Evolutionary conservation across 768 basidiomycete species (phyloP).

Genomic region (Lyophyllum decastes): DNA sequence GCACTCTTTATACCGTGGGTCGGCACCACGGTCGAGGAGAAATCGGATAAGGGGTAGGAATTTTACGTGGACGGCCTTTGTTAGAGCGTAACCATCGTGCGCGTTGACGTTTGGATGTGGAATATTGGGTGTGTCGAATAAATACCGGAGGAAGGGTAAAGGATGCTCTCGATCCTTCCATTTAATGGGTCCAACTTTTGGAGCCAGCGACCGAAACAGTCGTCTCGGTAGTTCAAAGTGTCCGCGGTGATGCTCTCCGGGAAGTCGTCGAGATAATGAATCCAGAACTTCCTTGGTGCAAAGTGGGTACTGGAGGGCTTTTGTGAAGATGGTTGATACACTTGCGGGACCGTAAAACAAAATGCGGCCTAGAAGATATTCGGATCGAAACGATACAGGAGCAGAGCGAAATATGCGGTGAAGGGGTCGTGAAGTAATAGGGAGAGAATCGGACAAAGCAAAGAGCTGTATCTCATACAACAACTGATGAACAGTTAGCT

Average conservation of each 20-base stretch:
- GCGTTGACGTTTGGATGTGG: slow-evolving; percentile 57
- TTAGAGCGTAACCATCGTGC: slow-evolving; percentile 80
- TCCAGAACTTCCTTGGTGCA: slow-evolving; percentile 58
- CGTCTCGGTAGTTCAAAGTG: slow-evolving; percentile 61
- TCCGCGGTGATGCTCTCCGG: slow-evolving; percentile 26
- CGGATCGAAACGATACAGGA: slow-evolving; percentile 60
- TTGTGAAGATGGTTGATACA: slow-evolving; percentile 39
- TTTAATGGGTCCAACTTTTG: slow-evolving; percentile 21
- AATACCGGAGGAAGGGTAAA: slow-evolving; percentile 62
- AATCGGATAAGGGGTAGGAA: slow-evolving; percentile 68
- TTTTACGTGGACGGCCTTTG: slow-evolving; percentile 69
- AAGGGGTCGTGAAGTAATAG: slow-evolving; percentile 56
- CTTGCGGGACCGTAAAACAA: slow-evolving; percentile 10
- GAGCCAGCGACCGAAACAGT: slow-evolving; percentile 58
- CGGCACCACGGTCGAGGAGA: slow-evolving; percentile 72
- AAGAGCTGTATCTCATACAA: slow-evolving; percentile 76
- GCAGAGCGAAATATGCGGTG: slow-evolving; percentile 54
- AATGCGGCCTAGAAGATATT: slow-evolving; percentile 55
- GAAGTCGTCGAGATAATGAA: slow-evolving; percentile 38
- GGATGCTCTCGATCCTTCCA: slow-evolving; percentile 58
- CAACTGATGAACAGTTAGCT: slow-evolving; percentile 48
- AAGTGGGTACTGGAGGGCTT: slow-evolving; percentile 58
- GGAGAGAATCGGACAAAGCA: slow-evolving; percentile 66
- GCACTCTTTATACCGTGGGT: slow-evolving; percentile 58
- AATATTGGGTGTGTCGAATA: slow-evolving; percentile 45